These are phyloP conservation scores for Yarrowia sp. DNA, from an alignment of 805 yeast species.

Conservation along the genomic window DNA sequence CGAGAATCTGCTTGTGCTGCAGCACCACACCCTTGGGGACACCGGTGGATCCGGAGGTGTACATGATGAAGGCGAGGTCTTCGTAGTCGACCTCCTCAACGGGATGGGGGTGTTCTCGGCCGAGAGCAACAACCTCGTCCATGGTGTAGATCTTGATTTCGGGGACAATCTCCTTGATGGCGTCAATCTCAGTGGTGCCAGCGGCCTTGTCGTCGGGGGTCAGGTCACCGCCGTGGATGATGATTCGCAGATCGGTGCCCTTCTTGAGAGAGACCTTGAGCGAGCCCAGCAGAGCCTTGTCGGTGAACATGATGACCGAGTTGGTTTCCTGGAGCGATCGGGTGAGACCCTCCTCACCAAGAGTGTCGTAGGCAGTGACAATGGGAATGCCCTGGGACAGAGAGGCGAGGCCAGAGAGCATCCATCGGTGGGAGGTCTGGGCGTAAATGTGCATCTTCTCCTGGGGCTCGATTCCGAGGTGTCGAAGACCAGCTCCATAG, in stretches of 20 bases:
- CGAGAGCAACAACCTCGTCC: slow-evolving; percentile 63
- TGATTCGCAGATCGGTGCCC: slow-evolving; percentile 57
- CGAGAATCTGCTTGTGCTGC: slow-evolving; percentile 62
- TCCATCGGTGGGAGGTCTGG: slow-evolving; percentile 83
- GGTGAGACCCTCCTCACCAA: slow-evolving; percentile 77
- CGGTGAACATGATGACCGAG: slow-evolving; percentile 77
- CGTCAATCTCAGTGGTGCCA: slow-evolving; percentile 50
- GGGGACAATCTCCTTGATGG: slow-evolving; percentile 65
- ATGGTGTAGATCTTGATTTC: slow-evolving; percentile 65
- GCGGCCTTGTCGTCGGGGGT: slow-evolving; percentile 57
- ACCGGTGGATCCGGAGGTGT: slow-evolving; percentile 85
- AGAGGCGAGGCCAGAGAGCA: slow-evolving; percentile 79
- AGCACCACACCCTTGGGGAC: slow-evolving; percentile 80
- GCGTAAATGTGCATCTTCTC: slow-evolving; percentile 82
- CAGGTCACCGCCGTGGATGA: slow-evolving; percentile 64
- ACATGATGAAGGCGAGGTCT: slow-evolving; percentile 73
- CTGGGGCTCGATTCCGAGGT: slow-evolving; percentile 65
- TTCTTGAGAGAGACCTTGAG: slow-evolving; percentile 69
- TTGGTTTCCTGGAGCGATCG: slow-evolving; percentile 83
- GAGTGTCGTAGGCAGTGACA: slow-evolving; percentile 94
- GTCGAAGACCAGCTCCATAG: slow-evolving; percentile 71
- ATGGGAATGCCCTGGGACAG: slow-evolving; percentile 76
- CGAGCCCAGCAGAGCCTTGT: slow-evolving; percentile 63
- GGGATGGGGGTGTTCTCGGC: slow-evolving; percentile 49
- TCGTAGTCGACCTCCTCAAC: slow-evolving; percentile 51